Conservation (phyloP, 768 basidiomycete species). For the Clathrus columnatus region DNA sequence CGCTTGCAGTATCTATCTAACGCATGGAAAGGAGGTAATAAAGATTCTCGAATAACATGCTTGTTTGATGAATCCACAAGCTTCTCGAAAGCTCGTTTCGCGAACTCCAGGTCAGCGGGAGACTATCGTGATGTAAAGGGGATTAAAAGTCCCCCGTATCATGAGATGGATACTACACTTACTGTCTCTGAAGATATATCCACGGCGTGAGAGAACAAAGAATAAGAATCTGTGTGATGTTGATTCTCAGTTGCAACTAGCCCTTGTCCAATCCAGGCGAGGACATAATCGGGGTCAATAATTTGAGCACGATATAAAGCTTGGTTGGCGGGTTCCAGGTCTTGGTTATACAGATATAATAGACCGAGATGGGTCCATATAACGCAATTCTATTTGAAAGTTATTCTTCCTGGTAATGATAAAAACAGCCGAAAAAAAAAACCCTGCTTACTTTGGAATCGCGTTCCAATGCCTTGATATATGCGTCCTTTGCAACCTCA, state of each 20-base stretch:
- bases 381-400: slow-evolving; percentile 45
- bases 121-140: slow-evolving; percentile 37
- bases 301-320: slow-evolving; percentile 83
- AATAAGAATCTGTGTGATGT: slow-evolving; percentile 50
- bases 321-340: slow-evolving; percentile 76
- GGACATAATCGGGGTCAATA: slow-evolving; percentile 80
- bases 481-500: slow-evolving; percentile 82
- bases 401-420: slow-evolving; percentile 3
- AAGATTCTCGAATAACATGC: slow-evolving; percentile 18
- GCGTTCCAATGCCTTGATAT: slow-evolving; percentile 79
- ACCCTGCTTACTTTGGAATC: slow-evolving; percentile 58
- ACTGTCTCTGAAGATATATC: slow-evolving; percentile 51
- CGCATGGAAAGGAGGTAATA: slow-evolving; percentile 75
- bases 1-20: slow-evolving; percentile 66
- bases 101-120: slow-evolving; percentile 72
- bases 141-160: background rate
- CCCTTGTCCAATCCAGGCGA: slow-evolving; percentile 89
- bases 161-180: slow-evolving; percentile 21
- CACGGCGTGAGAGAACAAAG: slow-evolving; percentile 68
- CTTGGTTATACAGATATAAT: slow-evolving; percentile 71
- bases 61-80: slow-evolving; percentile 20
- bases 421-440: slow-evolving; percentile 1
- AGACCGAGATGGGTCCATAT: slow-evolving; percentile 88
- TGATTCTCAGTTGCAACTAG: slow-evolving; percentile 55
- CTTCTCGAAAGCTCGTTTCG: slow-evolving; percentile 46